Percentiles rank a stretch among this genome's conserved stretches.
Conservation (phyloP, 2,329 filamentous ascomycete species). For the Claviceps paspali region DNA sequence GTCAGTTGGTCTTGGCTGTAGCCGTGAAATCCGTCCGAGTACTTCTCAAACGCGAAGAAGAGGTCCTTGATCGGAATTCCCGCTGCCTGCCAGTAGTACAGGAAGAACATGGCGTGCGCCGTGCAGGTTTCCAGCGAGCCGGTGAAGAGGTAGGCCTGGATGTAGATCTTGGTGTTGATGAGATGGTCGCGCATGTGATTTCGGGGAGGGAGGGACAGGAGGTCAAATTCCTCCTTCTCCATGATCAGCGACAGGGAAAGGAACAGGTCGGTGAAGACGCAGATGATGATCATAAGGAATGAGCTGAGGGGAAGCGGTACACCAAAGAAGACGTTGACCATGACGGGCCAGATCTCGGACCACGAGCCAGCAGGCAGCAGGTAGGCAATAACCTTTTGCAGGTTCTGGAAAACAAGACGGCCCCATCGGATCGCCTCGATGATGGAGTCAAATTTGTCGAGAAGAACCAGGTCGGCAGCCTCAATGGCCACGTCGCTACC, state of each 20-base stretch:
- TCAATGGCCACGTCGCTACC: slow-evolving; percentile 51
- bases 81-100: slow-evolving; percentile 33
- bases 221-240: slow-evolving; percentile 40
- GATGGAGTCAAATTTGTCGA: slow-evolving; percentile 58
- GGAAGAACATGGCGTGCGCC: slow-evolving; percentile 37
- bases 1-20: slow-evolving; percentile 29
- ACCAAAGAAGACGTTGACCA: slow-evolving; percentile 40
- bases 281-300: slow-evolving; percentile 44
- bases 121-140: slow-evolving; percentile 34
- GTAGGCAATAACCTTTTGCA: slow-evolving; percentile 27
- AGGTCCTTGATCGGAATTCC: slow-evolving; percentile 31
- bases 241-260: slow-evolving; percentile 35
- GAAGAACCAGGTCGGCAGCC: slow-evolving; percentile 50
- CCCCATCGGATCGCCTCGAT: slow-evolving; percentile 43
- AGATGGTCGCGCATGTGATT: slow-evolving; percentile 34
- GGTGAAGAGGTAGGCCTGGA: slow-evolving; percentile 35
- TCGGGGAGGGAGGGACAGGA: slow-evolving; percentile 33
- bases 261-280: slow-evolving; percentile 39
- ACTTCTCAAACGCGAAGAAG: slow-evolving; percentile 34
- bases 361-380: slow-evolving; percentile 36
- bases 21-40: slow-evolving; percentile 31
- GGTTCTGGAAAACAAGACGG: slow-evolving; percentile 25
- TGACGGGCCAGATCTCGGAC: slow-evolving; percentile 42
- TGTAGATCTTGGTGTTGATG: slow-evolving; percentile 35
- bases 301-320: slow-evolving; percentile 34